Conservation (phyloP, 768 basidiomycete species). For the Amanita polypyramis region DNA sequence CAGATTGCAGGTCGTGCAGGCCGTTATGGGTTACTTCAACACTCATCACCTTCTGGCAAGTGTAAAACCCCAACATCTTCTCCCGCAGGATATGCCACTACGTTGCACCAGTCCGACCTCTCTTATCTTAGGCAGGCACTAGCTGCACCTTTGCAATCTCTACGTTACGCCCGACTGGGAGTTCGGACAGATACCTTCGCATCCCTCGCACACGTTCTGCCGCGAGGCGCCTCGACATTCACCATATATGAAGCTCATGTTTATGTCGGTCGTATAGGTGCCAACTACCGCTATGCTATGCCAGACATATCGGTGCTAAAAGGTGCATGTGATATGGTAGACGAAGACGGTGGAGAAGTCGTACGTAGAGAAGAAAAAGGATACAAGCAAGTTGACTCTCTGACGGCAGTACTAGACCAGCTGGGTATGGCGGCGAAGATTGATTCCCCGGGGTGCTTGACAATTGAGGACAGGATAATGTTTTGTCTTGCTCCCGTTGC, state of each 20-base stretch:
- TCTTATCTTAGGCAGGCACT: constrained; percentile 49
- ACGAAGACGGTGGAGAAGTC: constrained; percentile 7
- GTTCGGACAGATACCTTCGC: constrained; percentile 11
- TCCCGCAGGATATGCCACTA: constrained; percentile 54
- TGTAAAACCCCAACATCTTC: constrained; percentile 23
- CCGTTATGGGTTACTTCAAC: constrained; percentile 61
- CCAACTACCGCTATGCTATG: constrained; percentile 28
- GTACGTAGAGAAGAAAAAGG: neutral
- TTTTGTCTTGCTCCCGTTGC: constrained; percentile 44
- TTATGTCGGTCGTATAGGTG: constrained; percentile 36
- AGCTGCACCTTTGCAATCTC: constrained; percentile 32
- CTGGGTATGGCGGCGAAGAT: constrained; percentile 18
- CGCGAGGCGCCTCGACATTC: constrained; percentile 25
- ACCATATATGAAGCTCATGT: constrained; percentile 38
- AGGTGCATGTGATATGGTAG: constrained; percentile 29
- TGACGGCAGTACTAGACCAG: neutral
- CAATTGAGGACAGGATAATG: constrained; percentile 31
- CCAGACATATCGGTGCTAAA: constrained; percentile 8
- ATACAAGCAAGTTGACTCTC: neutral
- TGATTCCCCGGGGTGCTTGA: constrained; percentile 22
- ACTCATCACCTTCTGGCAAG: constrained; percentile 1
- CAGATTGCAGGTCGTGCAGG: constrained; percentile 95
- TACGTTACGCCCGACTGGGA: constrained; percentile 42
- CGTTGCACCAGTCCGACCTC: constrained; percentile 55
- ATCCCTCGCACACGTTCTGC: constrained; percentile 28